Evolutionary conservation across 768 basidiomycete genomes (phyloP), one percentile per base, ranked within the genome.

Genomic region (Tulasnella sp.): DNA sequence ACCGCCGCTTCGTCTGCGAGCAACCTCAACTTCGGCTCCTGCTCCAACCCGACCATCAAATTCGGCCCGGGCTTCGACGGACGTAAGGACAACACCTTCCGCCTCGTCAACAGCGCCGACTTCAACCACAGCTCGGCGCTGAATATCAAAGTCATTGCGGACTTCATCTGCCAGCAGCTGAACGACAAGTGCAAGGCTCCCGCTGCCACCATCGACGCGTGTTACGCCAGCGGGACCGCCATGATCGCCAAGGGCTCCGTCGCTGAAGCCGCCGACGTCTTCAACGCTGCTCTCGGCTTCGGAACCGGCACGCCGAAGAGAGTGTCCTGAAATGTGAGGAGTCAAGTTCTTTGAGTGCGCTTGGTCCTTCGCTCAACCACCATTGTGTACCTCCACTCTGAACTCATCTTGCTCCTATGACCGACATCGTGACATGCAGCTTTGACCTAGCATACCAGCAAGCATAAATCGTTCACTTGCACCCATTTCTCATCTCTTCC

Each of bases 11-110:
- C 64, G 7, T 69, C 64, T 1, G 74, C 46, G 1, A 50, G 60
- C 50, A 20, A 20, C 41, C 78, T 79, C 60, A 69, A 79, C 69
- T 79, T 80, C 42, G 80, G 80, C 16, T 72, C 76, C 9, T 81
- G 80, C 80, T 81, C 80, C 20, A 58, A 81, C 58, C 80, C 80
- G 12, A 73, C 77, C 1, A 69, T 81, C 78, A 40, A 78, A 40
- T 81, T 81, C 78, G 80, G 80, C 44, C 4, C 42, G 16, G 80
- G 78, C 41, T 81, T 81, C 16, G 80, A 81, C 46, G 78, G 78
- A 22, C 4, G 80, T 0, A 74, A 44, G 18, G 58, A 41, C 3
- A 34, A 44, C 80, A 73, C 80, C 4, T 81, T 81, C 80, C 54
- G 54, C 50, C 80, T 79, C 50, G 46, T 37, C 20, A 73, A 81